Evolutionary conservation across 2,329 filamentous ascomycete species (phyloP).

Genomic region (Epichloe typhina): DNA sequence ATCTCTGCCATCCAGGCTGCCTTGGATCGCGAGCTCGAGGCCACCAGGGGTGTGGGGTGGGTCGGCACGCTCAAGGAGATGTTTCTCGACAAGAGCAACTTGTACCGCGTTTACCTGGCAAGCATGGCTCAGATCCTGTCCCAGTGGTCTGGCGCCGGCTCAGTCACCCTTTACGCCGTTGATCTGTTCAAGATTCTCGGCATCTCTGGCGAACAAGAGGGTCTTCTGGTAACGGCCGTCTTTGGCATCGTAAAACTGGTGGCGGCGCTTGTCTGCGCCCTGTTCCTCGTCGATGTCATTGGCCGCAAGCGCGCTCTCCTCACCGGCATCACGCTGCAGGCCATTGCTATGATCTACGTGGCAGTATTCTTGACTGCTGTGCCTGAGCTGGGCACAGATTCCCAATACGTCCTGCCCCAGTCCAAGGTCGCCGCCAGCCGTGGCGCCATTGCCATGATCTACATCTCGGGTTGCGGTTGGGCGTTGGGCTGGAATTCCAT

Average conservation of each 20-base stretch:
- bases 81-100: constrained; percentile 52
- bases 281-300: constrained; percentile 69
- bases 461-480: constrained; percentile 55
- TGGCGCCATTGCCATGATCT: constrained; percentile 62
- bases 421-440: constrained; percentile 43
- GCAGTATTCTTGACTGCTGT: constrained; percentile 49
- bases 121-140: constrained; percentile 56
- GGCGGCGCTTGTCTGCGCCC: constrained; percentile 53
- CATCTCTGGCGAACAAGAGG: constrained; percentile 52
- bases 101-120: constrained; percentile 59
- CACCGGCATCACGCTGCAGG: constrained; percentile 46
- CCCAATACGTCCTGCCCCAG: constrained; percentile 32
- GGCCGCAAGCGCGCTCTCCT: constrained; percentile 58
- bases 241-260: constrained; percentile 65
- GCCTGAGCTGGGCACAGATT: constrained; percentile 40
- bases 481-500: constrained; percentile 62
- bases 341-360: constrained; percentile 48
- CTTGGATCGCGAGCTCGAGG: constrained; percentile 59
- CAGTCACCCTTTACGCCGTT: constrained; percentile 64
- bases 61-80: constrained; percentile 55
- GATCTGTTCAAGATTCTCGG: constrained; percentile 63
- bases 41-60: constrained; percentile 51
- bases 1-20: constrained; percentile 50
- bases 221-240: constrained; percentile 59
- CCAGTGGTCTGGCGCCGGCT: constrained; percentile 62